A percentile compares a stretch with the other conserved stretches of the same genome.
These are phyloP conservation scores for Reticulascus tulasneorum DNA, from an alignment of 2,329 filamentous ascomycete genomes.

Conservation along the genomic window DNA sequence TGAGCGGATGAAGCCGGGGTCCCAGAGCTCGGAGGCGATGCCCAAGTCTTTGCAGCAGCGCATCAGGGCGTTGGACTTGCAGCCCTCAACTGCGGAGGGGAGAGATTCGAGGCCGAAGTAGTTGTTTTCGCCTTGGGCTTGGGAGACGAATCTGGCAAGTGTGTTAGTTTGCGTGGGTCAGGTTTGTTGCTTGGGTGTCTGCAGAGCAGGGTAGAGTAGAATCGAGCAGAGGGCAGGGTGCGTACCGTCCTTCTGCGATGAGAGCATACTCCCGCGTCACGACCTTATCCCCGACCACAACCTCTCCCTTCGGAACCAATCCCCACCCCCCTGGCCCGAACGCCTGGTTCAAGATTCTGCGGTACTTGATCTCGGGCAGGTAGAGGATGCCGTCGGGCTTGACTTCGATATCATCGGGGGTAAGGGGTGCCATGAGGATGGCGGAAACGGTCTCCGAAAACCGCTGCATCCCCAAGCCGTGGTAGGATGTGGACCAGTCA, in stretches of 20 bases:
- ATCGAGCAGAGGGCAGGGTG: constrained; percentile 12
- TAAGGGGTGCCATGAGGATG: constrained; percentile 64
- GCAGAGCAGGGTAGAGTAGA: neutral
- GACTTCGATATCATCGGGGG: constrained; percentile 80
- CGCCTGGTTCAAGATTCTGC: constrained; percentile 80
- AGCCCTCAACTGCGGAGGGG: constrained; percentile 91
- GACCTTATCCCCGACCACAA: constrained; percentile 75
- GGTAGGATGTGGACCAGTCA: constrained; percentile 82
- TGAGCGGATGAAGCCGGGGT: constrained; percentile 81
- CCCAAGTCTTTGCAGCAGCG: constrained; percentile 98
- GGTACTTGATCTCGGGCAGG: constrained; percentile 96
- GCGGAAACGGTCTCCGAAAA: constrained; percentile 68
- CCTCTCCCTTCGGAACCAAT: constrained; percentile 79
- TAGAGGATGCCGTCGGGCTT: constrained; percentile 98
- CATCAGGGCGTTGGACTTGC: constrained; percentile 96
- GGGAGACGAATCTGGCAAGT: constrained; percentile 70
- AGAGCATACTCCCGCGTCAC: constrained; percentile 91
- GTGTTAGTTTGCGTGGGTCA: neutral
- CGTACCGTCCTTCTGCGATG: constrained; percentile 80
- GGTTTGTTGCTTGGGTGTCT: neutral
- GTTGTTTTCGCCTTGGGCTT: constrained; percentile 89
- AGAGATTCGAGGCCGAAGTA: constrained; percentile 90
- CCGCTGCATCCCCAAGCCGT: constrained; percentile 67
- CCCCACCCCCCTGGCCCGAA: constrained; percentile 98
- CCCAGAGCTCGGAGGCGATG: constrained; percentile 93